Percentiles rank a stretch among this genome's conserved stretches.
These are phyloP conservation scores for Solanum hybrid DNA, from an alignment of 305 asterid species.

Conservation along the genomic window DNA sequence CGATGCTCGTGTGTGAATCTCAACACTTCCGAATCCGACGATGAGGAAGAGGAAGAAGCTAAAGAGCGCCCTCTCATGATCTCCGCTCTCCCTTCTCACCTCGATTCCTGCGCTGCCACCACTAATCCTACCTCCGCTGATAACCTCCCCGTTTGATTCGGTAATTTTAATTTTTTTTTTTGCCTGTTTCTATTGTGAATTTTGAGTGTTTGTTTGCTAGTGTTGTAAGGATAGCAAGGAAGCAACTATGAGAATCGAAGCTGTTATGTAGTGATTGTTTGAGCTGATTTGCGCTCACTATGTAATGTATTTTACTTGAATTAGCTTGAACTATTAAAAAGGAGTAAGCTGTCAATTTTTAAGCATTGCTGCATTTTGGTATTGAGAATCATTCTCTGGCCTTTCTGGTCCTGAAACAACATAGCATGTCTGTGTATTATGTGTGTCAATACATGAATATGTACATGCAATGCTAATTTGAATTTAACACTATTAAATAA, in stretches of 20 bases:
- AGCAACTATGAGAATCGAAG: not conserved
- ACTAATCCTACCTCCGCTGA: conserved; percentile 39
- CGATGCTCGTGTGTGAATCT: conserved; percentile 87
- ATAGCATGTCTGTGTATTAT: not conserved
- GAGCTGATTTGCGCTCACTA: not conserved
- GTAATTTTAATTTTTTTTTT: not conserved
- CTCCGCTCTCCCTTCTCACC: conserved; percentile 32
- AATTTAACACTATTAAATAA: not conserved
- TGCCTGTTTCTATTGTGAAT: not conserved
- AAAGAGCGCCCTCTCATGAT: conserved; percentile 82
- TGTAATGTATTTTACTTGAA: not conserved
- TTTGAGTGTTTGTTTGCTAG: not conserved
- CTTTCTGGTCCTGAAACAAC: not conserved
- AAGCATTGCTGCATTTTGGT: not conserved
- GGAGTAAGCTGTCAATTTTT: not conserved
- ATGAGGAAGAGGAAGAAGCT: conserved; percentile 60
- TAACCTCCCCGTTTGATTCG: conserved; percentile 54
- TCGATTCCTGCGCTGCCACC: conserved; percentile 17
- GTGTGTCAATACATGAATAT: not conserved
- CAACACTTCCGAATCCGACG: conserved; percentile 72
- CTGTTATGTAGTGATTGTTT: not conserved
- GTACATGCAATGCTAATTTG: not conserved
- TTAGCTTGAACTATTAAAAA: not conserved
- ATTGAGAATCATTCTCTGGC: not conserved
- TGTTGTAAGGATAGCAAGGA: not conserved